phyloP scores from a whole-genome alignment of 164 flowering plant genomes.

The Houttuynia cordata region DNA sequence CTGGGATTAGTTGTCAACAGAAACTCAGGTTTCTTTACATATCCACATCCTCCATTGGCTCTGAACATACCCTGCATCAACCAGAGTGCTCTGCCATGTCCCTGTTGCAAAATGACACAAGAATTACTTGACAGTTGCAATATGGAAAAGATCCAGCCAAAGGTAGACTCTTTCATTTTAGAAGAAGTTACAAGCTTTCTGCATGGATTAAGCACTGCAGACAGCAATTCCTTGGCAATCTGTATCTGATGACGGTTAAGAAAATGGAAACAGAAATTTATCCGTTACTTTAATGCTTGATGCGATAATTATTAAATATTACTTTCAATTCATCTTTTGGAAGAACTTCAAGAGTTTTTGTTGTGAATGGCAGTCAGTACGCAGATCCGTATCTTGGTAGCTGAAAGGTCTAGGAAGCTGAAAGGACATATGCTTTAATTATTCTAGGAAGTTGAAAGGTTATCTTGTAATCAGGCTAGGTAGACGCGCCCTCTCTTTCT shows the following conservation, averaged over 20 bases:
- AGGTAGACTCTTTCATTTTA: background rate
- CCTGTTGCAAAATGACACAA: constrained; percentile 11
- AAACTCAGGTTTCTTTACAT: constrained; percentile 45
- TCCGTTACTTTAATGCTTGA: background rate
- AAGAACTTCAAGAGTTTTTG: too few relatives aligned
- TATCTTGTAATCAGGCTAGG: too few relatives aligned
- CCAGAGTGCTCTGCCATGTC: constrained; percentile 44
- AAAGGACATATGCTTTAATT: too few relatives aligned
- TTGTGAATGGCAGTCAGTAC: too few relatives aligned
- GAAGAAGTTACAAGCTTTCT: background rate
- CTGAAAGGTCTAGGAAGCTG: too few relatives aligned
- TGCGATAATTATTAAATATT: too few relatives aligned
- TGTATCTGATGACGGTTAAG: background rate
- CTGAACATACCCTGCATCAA: constrained; percentile 59
- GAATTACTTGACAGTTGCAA: background rate
- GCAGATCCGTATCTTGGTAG: too few relatives aligned
- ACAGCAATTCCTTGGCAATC: background rate
- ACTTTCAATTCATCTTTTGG: too few relatives aligned
- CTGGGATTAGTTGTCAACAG: constrained; percentile 16
- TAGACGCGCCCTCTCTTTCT: too few relatives aligned
- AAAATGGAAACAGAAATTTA: too few relatives aligned
- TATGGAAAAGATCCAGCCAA: background rate
- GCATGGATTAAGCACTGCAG: background rate
- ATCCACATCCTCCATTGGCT: constrained; percentile 52
- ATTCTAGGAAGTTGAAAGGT: too few relatives aligned